Evolutionary conservation across 441 rosid genomes (phyloP), one percentile per base, ranked within the genome.

Genomic region (Aquilaria agallochum): DNA sequence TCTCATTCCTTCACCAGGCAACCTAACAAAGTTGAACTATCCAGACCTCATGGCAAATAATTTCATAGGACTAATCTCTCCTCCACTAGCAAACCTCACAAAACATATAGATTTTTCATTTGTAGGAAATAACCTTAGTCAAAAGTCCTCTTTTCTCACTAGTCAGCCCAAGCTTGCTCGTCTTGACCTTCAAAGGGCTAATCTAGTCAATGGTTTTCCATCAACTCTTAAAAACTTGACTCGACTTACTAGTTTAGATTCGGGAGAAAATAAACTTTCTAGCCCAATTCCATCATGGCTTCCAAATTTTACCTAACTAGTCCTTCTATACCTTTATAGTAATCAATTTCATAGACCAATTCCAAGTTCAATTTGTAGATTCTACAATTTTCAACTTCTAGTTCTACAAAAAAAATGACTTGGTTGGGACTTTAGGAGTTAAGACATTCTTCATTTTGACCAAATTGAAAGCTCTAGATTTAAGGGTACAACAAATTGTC

Each of bases 161-260:
- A 62, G 40, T 2, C 55, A 50, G 5, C 50, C 65, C 58, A 54
- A 62, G 3, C 65, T 65, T 8, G 5, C 2, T 5, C 11, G 0
- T 56, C 5, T 67, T 48, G 45, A 1, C 8, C 34, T 74, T 32
- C 6, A 0, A 0, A 10, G 0, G 1, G 51, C 53, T 14, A 70
- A 52, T 53, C 51, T 11, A 20, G 30, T 31, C 3, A 76, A 73
- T 5, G 8, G 14, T 0, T 47, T 71, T 30, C 76, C 68, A 13
- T 47, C 67, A 20, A 45, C 50, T 47, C 49, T 71, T 3, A 2
- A 4, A 45, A 71, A 75, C 57, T 34, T 68, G 14, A 68, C 73
- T 11, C 65, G 10, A 10, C 72, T 75, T 44, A 2, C 50, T 7
- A 0, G 0, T 0, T 40, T 75, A 9, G 0, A 15, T 20, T 27